phyloP scores from a whole-genome alignment of 352 stramenopile genomes.

The Globisporangium orthogonon region DNA sequence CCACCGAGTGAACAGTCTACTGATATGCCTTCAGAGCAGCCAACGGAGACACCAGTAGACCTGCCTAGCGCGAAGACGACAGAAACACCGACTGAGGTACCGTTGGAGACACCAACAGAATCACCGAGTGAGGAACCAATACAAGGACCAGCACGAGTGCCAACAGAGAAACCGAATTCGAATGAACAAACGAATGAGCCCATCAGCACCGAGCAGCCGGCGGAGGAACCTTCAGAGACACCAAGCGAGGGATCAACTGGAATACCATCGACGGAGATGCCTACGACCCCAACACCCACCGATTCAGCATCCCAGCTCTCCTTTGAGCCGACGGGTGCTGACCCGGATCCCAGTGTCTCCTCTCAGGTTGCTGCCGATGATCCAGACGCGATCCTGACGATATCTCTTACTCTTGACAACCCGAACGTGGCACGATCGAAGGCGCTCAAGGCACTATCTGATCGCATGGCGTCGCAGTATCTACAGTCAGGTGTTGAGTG shows the following conservation, averaged over 20 bases:
- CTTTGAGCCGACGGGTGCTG: background rate
- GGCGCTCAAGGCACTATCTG: conserved; percentile 1
- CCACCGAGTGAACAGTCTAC: background rate
- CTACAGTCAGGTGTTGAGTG: conserved; percentile 4
- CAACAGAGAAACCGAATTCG: background rate
- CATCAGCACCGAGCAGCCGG: background rate
- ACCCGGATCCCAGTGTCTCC: background rate
- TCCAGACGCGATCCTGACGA: background rate
- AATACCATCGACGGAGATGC: background rate
- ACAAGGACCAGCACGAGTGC: background rate
- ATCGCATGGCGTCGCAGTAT: conserved; percentile 4
- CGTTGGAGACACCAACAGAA: background rate
- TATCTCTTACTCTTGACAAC: background rate
- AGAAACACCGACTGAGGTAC: background rate
- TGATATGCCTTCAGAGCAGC: background rate
- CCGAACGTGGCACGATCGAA: background rate
- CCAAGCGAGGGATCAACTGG: background rate
- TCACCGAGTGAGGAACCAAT: background rate
- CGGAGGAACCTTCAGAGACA: background rate
- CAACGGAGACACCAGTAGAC: background rate
- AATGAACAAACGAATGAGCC: background rate
- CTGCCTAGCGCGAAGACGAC: no score
- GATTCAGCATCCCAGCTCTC: background rate
- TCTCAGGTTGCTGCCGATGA: background rate
- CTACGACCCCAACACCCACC: background rate